These are phyloP conservation scores for Peronospora tabacina DNA, from an alignment of 352 stramenopile species.

Conservation along the genomic window DNA sequence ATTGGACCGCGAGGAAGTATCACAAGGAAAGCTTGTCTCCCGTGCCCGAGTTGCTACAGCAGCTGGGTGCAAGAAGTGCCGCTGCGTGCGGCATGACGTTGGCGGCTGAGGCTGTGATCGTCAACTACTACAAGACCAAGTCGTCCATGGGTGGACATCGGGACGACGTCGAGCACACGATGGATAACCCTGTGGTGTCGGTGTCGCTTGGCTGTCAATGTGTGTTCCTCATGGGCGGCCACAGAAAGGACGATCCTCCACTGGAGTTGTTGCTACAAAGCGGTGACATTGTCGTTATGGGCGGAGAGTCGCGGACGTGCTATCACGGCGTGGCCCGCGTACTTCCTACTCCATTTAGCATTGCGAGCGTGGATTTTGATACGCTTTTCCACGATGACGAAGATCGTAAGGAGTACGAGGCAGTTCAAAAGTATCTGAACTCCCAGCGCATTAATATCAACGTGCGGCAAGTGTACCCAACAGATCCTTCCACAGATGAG, in stretches of 20 bases:
- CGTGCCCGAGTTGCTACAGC: slow-evolving; percentile 37
- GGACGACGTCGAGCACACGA: slow-evolving; percentile 79
- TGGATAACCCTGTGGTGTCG: slow-evolving; percentile 75
- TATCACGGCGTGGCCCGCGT: slow-evolving; percentile 65
- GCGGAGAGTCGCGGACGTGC: slow-evolving; percentile 51
- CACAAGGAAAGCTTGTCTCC: slow-evolving; percentile 42
- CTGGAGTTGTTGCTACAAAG: slow-evolving; percentile 58
- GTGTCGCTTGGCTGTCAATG: slow-evolving; percentile 60
- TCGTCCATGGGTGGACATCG: slow-evolving; percentile 78
- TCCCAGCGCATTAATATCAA: slow-evolving; percentile 78
- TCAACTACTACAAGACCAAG: slow-evolving; percentile 78
- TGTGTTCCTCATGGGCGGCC: slow-evolving; percentile 70
- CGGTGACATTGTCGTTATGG: slow-evolving; percentile 61
- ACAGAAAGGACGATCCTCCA: slow-evolving; percentile 51
- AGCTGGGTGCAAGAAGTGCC: slow-evolving; percentile 38
- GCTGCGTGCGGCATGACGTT: slow-evolving; percentile 49
- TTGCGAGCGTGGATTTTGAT: slow-evolving; percentile 22
- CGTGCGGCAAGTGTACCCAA: slow-evolving; percentile 65
- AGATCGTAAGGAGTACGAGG: slow-evolving; percentile 28
- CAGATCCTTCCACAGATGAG: neutral
- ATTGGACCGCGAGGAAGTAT: slow-evolving; percentile 75
- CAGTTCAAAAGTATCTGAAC: slow-evolving; percentile 45
- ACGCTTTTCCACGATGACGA: slow-evolving; percentile 11
- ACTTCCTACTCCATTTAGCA: slow-evolving; percentile 38
- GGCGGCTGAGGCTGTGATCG: slow-evolving; percentile 58